These are phyloP conservation scores for Cercospora sp. DNA, from an alignment of 2,329 filamentous ascomycete species.

Conservation along the genomic window DNA sequence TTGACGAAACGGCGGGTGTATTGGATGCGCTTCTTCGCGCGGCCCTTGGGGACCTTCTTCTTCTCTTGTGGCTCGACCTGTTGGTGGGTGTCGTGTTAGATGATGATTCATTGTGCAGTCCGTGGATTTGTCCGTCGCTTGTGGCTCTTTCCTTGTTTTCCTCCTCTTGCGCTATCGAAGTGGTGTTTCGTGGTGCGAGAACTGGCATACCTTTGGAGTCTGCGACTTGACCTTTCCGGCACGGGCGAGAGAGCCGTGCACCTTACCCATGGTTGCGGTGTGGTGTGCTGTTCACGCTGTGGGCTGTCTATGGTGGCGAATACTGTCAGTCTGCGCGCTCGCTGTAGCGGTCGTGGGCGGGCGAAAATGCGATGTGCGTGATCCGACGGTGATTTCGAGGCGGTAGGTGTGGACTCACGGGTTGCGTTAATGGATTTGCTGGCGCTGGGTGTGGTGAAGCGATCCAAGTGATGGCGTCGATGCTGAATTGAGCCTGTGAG, in stretches of 20 bases:
- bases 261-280: constrained; percentile 78
- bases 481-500: constrained; percentile 14
- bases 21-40: constrained; percentile 92
- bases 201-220: constrained; percentile 75
- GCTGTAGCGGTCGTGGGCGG: constrained; percentile 1
- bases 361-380: not conserved
- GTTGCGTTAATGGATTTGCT: constrained; percentile 21
- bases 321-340: constrained; percentile 18
- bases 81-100: constrained; percentile 24
- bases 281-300: constrained; percentile 21
- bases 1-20: constrained; percentile 99
- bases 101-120: constrained; percentile 7
- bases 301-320: constrained; percentile 29
- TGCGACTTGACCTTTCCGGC: constrained; percentile 98
- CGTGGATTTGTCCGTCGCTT: not conserved
- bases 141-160: not conserved
- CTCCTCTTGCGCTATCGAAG: not conserved
- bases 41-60: constrained; percentile 94
- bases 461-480: constrained; percentile 12
- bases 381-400: constrained; percentile 2
- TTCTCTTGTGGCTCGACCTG: constrained; percentile 91
- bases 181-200: not conserved
- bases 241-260: constrained; percentile 92
- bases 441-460: constrained; percentile 20
- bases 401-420: constrained; percentile 22